Base-by-base conservation (phyloP, 2,329 filamentous ascomycete genomes). In the Cladosporium cucumerinum region DNA sequence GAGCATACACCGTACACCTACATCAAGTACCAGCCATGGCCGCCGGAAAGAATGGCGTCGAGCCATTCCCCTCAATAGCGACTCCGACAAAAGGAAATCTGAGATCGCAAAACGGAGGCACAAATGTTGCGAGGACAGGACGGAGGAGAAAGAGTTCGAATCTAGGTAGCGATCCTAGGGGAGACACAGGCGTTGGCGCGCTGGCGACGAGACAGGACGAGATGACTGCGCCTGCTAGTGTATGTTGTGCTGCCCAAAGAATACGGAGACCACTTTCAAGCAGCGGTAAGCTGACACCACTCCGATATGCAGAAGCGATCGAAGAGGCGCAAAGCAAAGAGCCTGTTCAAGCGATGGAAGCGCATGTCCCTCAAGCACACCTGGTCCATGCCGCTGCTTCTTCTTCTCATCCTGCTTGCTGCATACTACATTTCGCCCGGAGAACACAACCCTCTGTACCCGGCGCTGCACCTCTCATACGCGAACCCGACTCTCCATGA, bases 381-480 rank as follows among this genome's bases (percentile, higher is more conserved):
- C 30, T 88, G 86, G 86, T 75, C 87, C 21, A 81, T 84, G 58
- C 93, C 94, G 26, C 84, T 95, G 65, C 77, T 90, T 69, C 79
- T 96, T 65, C 78, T 92, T 65, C 67, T 84, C 66, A 72, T 87
- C 74, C 83, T 93, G 74, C 79, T 91, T 66, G 78, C 82, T 58
- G 82, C 87, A 67, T 97, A 94, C 79, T 86, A 87, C 69, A 76
- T 91, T 73, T 89, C 93, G 75, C 94, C 93, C 5, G 87, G 85
- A 71, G 83, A 88, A 67, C 87, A 89, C 65, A 97, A 97, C 77
- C 90, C 90, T 14, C 77, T 96, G 69, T 85, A 91, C 79, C 85
- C 84, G 78, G 93, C 92, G 77, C 87, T 97, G 77, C 96, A 96
- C 84, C 87, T 97, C 66, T 95, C 93, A 59, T 98, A 98, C 81